Conservation (phyloP, 2,329 filamentous ascomycete genomes). For the Colletotrichum cordylinicola region DNA sequence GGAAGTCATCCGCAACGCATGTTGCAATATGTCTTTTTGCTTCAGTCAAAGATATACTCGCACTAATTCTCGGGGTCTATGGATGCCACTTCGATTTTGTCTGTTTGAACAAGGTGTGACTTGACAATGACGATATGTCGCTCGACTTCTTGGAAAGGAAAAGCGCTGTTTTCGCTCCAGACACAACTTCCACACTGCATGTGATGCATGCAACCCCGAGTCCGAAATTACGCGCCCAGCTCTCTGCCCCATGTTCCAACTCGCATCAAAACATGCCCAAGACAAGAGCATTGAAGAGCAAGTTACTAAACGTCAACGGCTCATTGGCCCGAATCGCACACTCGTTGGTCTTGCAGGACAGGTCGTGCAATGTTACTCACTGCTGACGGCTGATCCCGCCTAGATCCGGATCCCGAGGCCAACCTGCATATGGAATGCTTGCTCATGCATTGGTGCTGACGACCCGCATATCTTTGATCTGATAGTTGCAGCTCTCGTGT, state of each 20-base stretch:
- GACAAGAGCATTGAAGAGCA: not conserved
- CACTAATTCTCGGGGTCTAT: too few relatives aligned
- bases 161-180: not conserved
- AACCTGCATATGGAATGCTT: not conserved
- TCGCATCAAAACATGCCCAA: not conserved
- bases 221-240: not conserved
- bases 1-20: not conserved
- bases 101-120: not conserved
- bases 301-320: not conserved
- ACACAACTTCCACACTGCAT: not conserved
- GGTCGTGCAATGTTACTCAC: not conserved
- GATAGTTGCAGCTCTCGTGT: not conserved
- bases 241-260: not conserved
- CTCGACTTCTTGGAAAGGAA: not conserved
- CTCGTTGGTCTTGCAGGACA: not conserved
- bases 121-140: not conserved
- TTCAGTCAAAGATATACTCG: fast-evolving
- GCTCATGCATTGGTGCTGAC: not conserved
- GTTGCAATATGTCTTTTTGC: not conserved
- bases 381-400: not conserved
- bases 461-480: not conserved
- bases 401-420: not conserved
- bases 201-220: not conserved
- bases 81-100: too few relatives aligned
- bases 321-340: not conserved